Evolutionary conservation across 2,329 filamentous ascomycete genomes (phyloP).

Genomic region (Exophiala viscosa): DNA sequence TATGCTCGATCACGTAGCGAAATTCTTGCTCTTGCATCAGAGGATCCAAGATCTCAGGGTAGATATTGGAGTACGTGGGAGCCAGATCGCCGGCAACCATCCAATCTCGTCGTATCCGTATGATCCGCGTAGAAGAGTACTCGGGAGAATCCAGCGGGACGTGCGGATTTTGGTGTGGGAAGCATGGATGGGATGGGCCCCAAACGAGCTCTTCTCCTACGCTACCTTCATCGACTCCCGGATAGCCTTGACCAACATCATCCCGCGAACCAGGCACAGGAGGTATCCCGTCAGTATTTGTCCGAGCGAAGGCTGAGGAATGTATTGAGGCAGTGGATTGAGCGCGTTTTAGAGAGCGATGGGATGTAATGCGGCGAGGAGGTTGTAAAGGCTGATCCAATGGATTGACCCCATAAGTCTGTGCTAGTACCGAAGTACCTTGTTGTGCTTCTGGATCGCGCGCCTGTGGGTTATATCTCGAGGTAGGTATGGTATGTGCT

Average conservation of each 20-base stretch:
- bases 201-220: slow-evolving; percentile 72
- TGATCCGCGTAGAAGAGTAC: slow-evolving; percentile 76
- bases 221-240: slow-evolving; percentile 46
- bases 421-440: slow-evolving; percentile 20
- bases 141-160: slow-evolving; percentile 73
- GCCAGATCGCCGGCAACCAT: slow-evolving; percentile 83
- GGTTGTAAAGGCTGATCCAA: slow-evolving; percentile 28
- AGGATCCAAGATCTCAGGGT: slow-evolving; percentile 91
- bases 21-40: slow-evolving; percentile 84
- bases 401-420: slow-evolving; percentile 26
- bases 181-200: slow-evolving; percentile 93
- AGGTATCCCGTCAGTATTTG: slow-evolving; percentile 30
- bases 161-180: slow-evolving; percentile 87
- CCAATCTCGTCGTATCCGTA: slow-evolving; percentile 89
- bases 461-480: slow-evolving; percentile 19
- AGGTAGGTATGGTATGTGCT: slow-evolving; percentile 13
- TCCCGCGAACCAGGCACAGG: slow-evolving; percentile 17
- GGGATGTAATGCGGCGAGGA: slow-evolving; percentile 26
- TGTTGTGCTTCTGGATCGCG: slow-evolving; percentile 15
- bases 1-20: slow-evolving; percentile 70
- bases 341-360: slow-evolving; percentile 32
- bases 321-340: slow-evolving; percentile 41
- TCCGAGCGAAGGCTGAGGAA: slow-evolving; percentile 36
- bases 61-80: slow-evolving; percentile 89
- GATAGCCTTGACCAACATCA: slow-evolving; percentile 20